Conservation (phyloP, 768 basidiomycete genomes). For the Suillus fuscotomentosus region DNA sequence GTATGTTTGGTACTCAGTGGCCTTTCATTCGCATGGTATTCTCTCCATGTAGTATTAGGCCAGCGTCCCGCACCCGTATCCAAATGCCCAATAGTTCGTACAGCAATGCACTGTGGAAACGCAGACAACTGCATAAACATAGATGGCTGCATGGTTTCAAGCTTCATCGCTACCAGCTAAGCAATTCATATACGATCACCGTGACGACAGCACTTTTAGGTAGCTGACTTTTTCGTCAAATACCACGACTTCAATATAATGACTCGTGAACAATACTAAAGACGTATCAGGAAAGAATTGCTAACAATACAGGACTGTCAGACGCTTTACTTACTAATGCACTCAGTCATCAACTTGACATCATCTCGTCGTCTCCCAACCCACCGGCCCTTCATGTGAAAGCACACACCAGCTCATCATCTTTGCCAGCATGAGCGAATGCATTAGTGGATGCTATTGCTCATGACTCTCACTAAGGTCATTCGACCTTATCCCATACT, state of each 20-base stretch:
- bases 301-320: not conserved
- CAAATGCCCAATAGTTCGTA: not conserved
- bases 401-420: no score
- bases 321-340: not conserved
- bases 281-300: not conserved
- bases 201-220: not conserved
- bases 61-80: not conserved
- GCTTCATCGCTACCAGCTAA: not conserved
- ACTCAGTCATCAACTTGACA: constrained; percentile 50
- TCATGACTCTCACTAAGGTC: no score
- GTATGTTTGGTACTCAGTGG: not conserved
- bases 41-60: not conserved
- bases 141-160: not conserved
- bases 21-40: not conserved
- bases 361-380: no score
- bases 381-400: no score
- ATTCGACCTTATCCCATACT: no score
- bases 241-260: not conserved
- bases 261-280: not conserved
- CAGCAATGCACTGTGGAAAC: not conserved
- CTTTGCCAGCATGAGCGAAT: no score
- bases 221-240: not conserved
- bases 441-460: no score
- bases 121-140: not conserved
- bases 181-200: not conserved